Conservation (phyloP, 1,139 yeast genomes). For the Yamadazyma buinensis region DNA sequence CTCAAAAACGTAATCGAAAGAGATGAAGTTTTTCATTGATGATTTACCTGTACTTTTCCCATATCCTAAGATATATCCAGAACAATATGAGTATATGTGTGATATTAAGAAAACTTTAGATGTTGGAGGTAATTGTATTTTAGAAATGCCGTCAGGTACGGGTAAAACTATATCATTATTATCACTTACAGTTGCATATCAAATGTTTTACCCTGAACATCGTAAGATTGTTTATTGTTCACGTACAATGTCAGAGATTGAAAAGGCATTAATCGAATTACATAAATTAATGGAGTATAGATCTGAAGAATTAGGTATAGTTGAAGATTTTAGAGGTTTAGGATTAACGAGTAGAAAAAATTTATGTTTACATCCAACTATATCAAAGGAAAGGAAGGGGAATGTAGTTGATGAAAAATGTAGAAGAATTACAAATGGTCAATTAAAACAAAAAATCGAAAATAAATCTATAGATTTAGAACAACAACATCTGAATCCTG, state of each 20-base stretch:
- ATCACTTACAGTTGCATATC: slow-evolving; percentile 91
- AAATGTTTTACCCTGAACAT: slow-evolving; percentile 92
- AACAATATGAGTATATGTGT: slow-evolving; percentile 96
- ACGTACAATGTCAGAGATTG: slow-evolving; percentile 99
- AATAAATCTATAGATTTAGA: slow-evolving; percentile 52
- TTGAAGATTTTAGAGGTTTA: slow-evolving; percentile 85
- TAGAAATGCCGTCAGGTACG: slow-evolving; percentile 99
- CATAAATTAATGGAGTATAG: slow-evolving; percentile 85
- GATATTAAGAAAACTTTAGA: slow-evolving; percentile 91
- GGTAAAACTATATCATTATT: slow-evolving; percentile 93
- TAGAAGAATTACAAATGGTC: slow-evolving; percentile 90
- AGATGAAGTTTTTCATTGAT: slow-evolving; percentile 80
- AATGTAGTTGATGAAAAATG: slow-evolving; percentile 93
- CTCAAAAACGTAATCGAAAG: no score
- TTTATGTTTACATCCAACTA: slow-evolving; percentile 84
- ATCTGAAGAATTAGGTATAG: slow-evolving; percentile 73
- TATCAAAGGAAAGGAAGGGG: slow-evolving; percentile 88
- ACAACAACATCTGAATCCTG: slow-evolving; percentile 40
- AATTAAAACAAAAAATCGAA: slow-evolving; percentile 65
- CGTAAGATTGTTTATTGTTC: slow-evolving; percentile 94
- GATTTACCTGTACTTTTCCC: slow-evolving; percentile 95
- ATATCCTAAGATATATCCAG: slow-evolving; percentile 96
- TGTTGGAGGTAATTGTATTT: slow-evolving; percentile 94
- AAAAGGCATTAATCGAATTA: slow-evolving; percentile 93
- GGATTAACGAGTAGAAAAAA: slow-evolving; percentile 95